Conservation (phyloP, 2,329 filamentous ascomycete genomes). For the Beauveria rudraprayagi region DNA sequence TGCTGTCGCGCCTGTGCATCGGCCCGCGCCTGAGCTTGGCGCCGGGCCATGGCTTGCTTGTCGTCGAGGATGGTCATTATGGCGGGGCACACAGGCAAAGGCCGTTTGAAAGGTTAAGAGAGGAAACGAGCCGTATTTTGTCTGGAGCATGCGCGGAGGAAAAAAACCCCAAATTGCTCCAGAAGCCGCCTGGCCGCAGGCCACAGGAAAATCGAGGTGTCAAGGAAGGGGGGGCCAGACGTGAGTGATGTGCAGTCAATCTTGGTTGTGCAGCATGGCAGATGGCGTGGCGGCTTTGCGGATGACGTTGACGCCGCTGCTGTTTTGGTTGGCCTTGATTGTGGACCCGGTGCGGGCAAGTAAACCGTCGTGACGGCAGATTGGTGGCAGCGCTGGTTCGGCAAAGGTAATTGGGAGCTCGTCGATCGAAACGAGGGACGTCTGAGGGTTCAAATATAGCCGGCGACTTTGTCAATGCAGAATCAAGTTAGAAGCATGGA, state of each 20-base stretch:
- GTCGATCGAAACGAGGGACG: neutral
- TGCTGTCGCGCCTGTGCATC: slow-evolving; percentile 1
- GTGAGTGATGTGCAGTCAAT: neutral
- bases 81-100: slow-evolving; percentile 1
- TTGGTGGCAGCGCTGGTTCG: neutral
- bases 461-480: neutral
- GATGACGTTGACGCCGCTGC: neutral
- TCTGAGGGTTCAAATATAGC: neutral
- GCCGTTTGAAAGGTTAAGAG: neutral
- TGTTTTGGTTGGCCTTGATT: neutral
- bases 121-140: neutral
- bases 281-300: neutral
- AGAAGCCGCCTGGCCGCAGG: neutral
- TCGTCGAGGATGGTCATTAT: slow-evolving; percentile 22
- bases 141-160: neutral
- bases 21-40: slow-evolving; percentile 3
- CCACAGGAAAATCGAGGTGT: neutral
- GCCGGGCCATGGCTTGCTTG: slow-evolving; percentile 19
- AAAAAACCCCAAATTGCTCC: neutral
- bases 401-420: neutral
- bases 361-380: neutral
- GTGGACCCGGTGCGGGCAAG: neutral
- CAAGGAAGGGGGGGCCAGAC: neutral
- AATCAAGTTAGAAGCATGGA: neutral
- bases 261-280: neutral